A percentile compares a stretch with the other conserved stretches of the same genome.
Evolutionary conservation across 2,329 filamentous ascomycete species (phyloP).

Genomic region (Aureobasidium namibiae): DNA sequence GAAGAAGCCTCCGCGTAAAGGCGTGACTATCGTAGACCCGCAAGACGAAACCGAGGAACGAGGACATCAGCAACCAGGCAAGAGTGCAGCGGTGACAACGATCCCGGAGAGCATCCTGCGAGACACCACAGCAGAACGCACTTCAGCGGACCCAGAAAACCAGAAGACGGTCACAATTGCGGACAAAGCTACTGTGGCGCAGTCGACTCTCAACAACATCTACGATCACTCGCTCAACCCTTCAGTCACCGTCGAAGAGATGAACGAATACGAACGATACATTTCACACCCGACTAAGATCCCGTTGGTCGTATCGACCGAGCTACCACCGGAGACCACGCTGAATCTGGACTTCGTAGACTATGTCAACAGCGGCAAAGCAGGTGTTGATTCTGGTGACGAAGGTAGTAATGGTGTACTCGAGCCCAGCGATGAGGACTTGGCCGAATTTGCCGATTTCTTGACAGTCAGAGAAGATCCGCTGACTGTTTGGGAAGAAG

Average conservation of each 20-base stretch:
- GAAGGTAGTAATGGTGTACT: constrained; percentile 41
- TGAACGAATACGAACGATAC: constrained; percentile 81
- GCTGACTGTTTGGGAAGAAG: constrained; percentile 78
- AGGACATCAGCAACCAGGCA: not conserved
- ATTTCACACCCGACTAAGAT: constrained; percentile 83
- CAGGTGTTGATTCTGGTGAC: constrained; percentile 21
- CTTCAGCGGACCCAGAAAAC: not conserved
- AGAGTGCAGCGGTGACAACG: not conserved
- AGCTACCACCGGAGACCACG: constrained; percentile 47
- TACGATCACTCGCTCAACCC: constrained; percentile 81
- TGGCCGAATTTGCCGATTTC: constrained; percentile 55
- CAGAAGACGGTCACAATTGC: constrained; percentile 22
- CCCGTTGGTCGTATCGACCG: constrained; percentile 67
- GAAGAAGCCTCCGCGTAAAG: constrained; percentile 57
- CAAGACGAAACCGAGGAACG: constrained; percentile 29
- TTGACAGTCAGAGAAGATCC: constrained; percentile 66
- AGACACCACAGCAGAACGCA: constrained; percentile 3
- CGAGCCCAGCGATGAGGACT: constrained; percentile 31
- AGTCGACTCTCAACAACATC: constrained; percentile 83
- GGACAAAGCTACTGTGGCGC: constrained; percentile 73
- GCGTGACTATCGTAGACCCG: constrained; percentile 61
- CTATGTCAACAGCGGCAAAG: constrained; percentile 63
- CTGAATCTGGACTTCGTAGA: constrained; percentile 63
- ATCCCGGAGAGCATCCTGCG: constrained; percentile 11
- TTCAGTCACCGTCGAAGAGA: constrained; percentile 65